Evolutionary conservation across 169 alveolate species (phyloP).

Genomic region (Cryptosporidium felis): DNA sequence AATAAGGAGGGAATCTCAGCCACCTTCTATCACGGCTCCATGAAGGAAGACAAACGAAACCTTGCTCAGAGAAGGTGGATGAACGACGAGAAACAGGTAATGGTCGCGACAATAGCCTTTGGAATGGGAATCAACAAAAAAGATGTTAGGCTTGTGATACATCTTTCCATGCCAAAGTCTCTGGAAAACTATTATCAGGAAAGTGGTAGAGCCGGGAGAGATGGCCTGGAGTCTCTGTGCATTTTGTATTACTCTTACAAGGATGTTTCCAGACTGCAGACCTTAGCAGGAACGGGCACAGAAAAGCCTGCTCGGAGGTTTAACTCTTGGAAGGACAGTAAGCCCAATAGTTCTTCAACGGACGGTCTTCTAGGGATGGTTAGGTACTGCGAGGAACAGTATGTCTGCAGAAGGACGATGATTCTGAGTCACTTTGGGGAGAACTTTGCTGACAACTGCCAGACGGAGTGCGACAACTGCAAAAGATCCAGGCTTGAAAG

Average conservation of each 20-base stretch:
- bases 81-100: slow-evolving; percentile 92
- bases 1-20: slow-evolving; percentile 81
- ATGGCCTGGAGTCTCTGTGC: slow-evolving; percentile 81
- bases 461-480: slow-evolving; percentile 78
- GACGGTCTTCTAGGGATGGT: slow-evolving; percentile 74
- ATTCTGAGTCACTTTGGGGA: slow-evolving; percentile 86
- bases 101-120: slow-evolving; percentile 99
- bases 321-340: slow-evolving; percentile 49
- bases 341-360: slow-evolving; percentile 9
- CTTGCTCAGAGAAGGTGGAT: slow-evolving; percentile 84
- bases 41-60: slow-evolving; percentile 77
- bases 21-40: slow-evolving; percentile 85
- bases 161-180: slow-evolving; percentile 95
- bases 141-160: slow-evolving; percentile 97
- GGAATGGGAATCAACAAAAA: slow-evolving; percentile 99
- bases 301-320: slow-evolving; percentile 15
- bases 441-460: slow-evolving; percentile 79
- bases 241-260: slow-evolving; percentile 78
- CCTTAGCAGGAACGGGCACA: slow-evolving; percentile 60
- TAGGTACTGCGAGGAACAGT: slow-evolving; percentile 85
- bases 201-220: slow-evolving; percentile 97
- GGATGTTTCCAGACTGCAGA: slow-evolving; percentile 77
- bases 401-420: slow-evolving; percentile 82
- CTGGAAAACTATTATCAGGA: slow-evolving; percentile 97
- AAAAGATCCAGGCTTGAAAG: slow-evolving; percentile 28